Evolutionary conservation across 2,329 filamentous ascomycete species (phyloP).

Genomic region (Tolypocladium capitatum): DNA sequence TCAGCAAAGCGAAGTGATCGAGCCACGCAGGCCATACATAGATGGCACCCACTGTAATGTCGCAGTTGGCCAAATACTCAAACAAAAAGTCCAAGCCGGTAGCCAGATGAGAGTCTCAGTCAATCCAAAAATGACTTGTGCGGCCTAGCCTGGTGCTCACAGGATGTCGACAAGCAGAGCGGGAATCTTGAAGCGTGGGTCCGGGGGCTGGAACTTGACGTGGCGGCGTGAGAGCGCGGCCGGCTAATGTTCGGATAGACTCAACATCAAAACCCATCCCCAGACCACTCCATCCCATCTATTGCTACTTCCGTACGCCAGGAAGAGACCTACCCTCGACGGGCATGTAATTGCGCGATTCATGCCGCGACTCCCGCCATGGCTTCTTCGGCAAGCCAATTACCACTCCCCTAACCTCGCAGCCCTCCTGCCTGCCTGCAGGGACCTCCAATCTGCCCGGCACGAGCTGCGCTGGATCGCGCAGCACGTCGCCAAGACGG

Average conservation of each 20-base stretch:
- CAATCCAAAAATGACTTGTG: background rate
- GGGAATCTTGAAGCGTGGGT: background rate
- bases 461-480: conserved; percentile 64
- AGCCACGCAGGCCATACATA: background rate
- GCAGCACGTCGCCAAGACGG: conserved; percentile 35
- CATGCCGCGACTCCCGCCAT: conserved; percentile 53
- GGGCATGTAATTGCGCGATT: conserved; percentile 1
- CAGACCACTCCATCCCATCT: background rate
- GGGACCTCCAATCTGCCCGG: conserved; percentile 47
- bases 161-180: background rate
- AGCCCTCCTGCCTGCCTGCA: conserved; percentile 48
- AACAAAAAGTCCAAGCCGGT: background rate
- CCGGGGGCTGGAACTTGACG: background rate
- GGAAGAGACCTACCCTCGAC: background rate
- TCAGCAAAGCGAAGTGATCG: background rate
- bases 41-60: background rate
- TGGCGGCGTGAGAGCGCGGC: background rate
- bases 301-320: background rate
- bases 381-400: conserved; percentile 40
- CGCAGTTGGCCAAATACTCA: background rate
- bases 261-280: background rate
- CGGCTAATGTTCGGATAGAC: conserved; percentile 1
- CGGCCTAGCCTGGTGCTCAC: background rate
- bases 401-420: conserved; percentile 42
- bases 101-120: background rate